These are phyloP conservation scores for Volvox africanus DNA, from an alignment of 139 green algal genomes.

Conservation along the genomic window DNA sequence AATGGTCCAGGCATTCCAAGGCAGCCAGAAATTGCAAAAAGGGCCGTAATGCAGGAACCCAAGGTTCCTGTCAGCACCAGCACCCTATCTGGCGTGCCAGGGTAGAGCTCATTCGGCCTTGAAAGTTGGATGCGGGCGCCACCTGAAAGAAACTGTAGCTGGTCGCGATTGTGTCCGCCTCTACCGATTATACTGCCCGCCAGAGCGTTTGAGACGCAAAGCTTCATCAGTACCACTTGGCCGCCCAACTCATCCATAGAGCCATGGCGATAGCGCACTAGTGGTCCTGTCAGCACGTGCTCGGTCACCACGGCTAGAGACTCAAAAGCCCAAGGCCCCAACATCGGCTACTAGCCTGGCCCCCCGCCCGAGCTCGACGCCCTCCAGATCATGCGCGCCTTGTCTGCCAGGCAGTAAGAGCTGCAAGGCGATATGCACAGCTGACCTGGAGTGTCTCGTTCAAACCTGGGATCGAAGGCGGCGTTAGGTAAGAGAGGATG, in stretches of 20 bases:
- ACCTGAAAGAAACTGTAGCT: constrained; percentile 65
- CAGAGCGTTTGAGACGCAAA: constrained; percentile 64
- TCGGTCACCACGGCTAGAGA: constrained; percentile 20
- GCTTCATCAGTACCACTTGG: constrained; percentile 35
- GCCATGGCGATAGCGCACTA: constrained; percentile 6
- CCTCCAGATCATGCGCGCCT: constrained; percentile 15
- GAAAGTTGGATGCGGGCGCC: constrained; percentile 72
- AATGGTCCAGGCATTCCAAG: constrained; percentile 21
- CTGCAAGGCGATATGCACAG: not conserved
- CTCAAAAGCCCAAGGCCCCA: constrained; percentile 14
- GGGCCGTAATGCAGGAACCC: constrained; percentile 64
- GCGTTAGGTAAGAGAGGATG: too few relatives aligned
- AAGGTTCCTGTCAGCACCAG: constrained; percentile 71
- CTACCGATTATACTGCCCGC: constrained; percentile 68
- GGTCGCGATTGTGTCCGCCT: constrained; percentile 66
- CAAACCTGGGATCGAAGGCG: not conserved
- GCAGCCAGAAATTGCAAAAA: constrained; percentile 73
- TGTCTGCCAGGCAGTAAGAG: not conserved
- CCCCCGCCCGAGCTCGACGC: constrained; percentile 5
- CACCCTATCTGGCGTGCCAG: constrained; percentile 72
- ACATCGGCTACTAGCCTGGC: not conserved
- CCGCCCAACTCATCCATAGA: constrained; percentile 4
- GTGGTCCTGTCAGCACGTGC: constrained; percentile 18
- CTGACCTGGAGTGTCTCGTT: not conserved
- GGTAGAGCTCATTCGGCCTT: constrained; percentile 71